phyloP scores from a whole-genome alignment of 1,284 basidiomycete genomes.

The Moniliophthora roreri region DNA sequence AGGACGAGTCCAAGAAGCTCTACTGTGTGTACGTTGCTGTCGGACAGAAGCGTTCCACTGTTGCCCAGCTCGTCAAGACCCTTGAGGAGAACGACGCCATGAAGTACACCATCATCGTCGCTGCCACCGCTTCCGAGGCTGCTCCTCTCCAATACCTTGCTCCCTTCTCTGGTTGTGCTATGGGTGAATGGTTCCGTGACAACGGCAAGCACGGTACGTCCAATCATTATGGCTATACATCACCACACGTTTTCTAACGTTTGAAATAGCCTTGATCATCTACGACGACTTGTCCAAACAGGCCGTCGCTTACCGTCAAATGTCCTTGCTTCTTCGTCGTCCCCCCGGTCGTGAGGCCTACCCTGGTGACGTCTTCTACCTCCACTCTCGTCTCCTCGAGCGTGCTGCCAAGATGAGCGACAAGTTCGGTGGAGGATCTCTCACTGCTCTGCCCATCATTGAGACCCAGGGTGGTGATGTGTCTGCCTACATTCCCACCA shows the following conservation, averaged over 20 bases:
- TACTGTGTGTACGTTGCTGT: conserved; percentile 99
- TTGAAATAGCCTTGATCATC: conserved; percentile 83
- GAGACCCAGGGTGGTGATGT: conserved; percentile 99
- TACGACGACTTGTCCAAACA: conserved; percentile 99
- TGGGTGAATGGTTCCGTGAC: conserved; percentile 99
- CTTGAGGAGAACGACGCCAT: conserved; percentile 99
- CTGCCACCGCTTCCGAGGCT: conserved; percentile 98
- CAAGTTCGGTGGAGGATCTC: conserved; percentile 95
- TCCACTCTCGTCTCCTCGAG: conserved; percentile 99
- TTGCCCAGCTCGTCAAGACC: conserved; percentile 98
- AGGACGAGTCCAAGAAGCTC: conserved; percentile 96
- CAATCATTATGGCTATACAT: neutral
- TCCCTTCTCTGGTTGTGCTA: conserved; percentile 99
- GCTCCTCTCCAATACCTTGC: conserved; percentile 99
- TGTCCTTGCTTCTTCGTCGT: conserved; percentile 99
- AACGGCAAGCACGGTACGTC: conserved; percentile 88
- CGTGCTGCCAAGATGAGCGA: conserved; percentile 99
- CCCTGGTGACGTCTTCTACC: conserved; percentile 99
- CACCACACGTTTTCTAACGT: conserved; percentile 18
- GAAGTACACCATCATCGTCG: conserved; percentile 99
- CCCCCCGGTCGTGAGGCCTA: conserved; percentile 99
- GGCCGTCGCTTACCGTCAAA: conserved; percentile 99
- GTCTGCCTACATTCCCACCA: conserved; percentile 92
- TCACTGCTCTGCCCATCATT: conserved; percentile 98
- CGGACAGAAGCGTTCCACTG: conserved; percentile 99